Evolutionary conservation across 2,329 filamentous ascomycete genomes (phyloP), one percentile per base, ranked within the genome.

Genomic region (Pseudocercospora fijiensis): DNA sequence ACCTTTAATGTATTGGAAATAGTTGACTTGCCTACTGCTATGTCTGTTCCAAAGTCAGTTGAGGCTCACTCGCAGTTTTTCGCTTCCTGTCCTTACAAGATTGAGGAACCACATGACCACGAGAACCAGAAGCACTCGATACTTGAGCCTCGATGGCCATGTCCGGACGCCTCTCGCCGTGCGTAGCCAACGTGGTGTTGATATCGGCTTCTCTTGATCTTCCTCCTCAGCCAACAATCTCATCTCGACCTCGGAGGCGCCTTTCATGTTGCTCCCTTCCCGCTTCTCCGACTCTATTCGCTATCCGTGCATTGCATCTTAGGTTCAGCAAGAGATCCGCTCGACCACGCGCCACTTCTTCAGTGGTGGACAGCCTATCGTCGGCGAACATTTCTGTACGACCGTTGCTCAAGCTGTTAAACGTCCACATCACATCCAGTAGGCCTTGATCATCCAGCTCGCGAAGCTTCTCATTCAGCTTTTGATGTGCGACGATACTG

Each of bases 301-400:
- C 75, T 18, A 77, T 71, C 62, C 78, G 76, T 7, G 78, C 75
- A 70, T 87, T 87, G 75, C 85, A 87, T 51, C 81, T 80, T 27
- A 81, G 74, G 63, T 85, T 85, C 57, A 87, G 78, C 1, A 85
- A 72, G 18, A 86, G 72, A 68, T 87, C 82, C 13, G 82, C 80
- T 74, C 83, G 82, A 58, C 76, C 75, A 53, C 76, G 75, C 1
- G 81, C 80, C 27, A 86, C 78, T 26, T 72, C 75, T 13, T 80
- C 76, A 11, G 78, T 74, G 9, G 84, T 77, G 72, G 84, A 82
- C 24, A 86, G 68, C 4, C 58, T 58, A 18, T 65, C 53, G 9
- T 13, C 84, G 83, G 56, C 56, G 30, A 64, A 60, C 63, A 80
- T 81, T 49, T 78, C 76, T 52, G 80, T 69, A 24, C 77, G 70